These are phyloP conservation scores for Corymbia calophylla DNA, from an alignment of 441 rosid species.

Conservation along the genomic window DNA sequence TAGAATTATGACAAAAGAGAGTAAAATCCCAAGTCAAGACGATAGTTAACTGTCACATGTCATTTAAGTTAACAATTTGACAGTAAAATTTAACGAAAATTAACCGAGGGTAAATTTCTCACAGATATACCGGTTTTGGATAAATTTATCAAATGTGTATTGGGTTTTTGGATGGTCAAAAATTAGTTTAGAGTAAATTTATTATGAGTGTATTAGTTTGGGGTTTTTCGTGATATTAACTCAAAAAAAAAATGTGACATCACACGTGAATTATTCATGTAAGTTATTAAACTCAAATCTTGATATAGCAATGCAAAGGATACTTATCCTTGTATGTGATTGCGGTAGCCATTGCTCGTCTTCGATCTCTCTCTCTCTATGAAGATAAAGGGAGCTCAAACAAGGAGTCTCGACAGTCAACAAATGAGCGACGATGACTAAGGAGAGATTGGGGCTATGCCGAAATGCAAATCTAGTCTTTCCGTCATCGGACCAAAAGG, in stretches of 20 bases:
- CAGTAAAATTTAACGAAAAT: no score
- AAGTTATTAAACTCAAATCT: background rate
- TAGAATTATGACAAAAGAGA: no score
- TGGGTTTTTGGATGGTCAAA: no score
- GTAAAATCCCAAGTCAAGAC: no score
- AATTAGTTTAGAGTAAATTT: no score
- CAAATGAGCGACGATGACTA: background rate
- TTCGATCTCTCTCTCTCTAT: background rate
- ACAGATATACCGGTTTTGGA: no score
- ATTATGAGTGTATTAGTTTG: no score
- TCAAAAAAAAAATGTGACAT: background rate
- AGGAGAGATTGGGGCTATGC: background rate
- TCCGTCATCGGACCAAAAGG: background rate
- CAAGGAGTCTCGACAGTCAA: background rate
- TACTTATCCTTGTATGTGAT: background rate
- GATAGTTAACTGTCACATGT: no score
- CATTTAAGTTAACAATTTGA: no score
- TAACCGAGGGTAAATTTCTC: no score
- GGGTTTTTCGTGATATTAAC: no score
- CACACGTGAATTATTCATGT: accelerated
- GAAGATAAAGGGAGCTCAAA: background rate
- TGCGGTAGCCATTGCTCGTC: background rate
- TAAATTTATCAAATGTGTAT: no score
- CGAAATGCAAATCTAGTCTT: background rate
- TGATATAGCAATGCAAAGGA: background rate